phyloP scores from a whole-genome alignment of 371 early-diverging fungal genomes.

The Syncephalastrum sp. region DNA sequence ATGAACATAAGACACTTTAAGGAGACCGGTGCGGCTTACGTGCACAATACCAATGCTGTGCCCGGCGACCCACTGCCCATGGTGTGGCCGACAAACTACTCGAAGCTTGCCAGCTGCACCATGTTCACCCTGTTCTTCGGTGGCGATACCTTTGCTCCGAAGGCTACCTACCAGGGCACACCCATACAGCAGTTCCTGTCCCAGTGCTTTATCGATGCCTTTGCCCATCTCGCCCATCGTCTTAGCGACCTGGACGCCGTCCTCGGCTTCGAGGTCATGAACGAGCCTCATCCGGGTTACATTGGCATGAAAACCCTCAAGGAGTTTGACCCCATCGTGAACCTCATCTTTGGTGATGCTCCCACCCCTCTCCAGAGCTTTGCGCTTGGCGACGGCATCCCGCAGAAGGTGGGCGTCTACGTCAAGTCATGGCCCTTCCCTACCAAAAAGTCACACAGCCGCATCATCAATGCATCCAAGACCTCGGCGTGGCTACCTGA shows the following conservation, averaged over 20 bases:
- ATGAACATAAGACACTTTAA: constrained; percentile 69
- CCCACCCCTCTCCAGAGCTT: constrained; percentile 75
- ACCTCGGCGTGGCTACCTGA: constrained; percentile 63
- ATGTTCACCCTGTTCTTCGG: constrained; percentile 88
- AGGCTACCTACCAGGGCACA: constrained; percentile 44
- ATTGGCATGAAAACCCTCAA: constrained; percentile 63
- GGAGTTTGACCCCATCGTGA: constrained; percentile 63
- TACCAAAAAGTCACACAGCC: constrained; percentile 53
- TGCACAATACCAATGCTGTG: constrained; percentile 68
- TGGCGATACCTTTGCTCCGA: constrained; percentile 75
- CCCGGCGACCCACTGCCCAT: constrained; percentile 69
- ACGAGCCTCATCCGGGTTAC: constrained; percentile 82
- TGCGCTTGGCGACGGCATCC: constrained; percentile 65
- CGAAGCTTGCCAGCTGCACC: constrained; percentile 76
- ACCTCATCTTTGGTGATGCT: constrained; percentile 65
- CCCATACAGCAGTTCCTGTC: constrained; percentile 59
- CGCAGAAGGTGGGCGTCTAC: constrained; percentile 67
- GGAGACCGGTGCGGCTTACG: constrained; percentile 74
- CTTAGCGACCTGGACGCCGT: constrained; percentile 62
- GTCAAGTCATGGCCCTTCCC: constrained; percentile 78
- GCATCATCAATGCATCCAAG: constrained; percentile 54
- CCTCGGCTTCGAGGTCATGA: constrained; percentile 79
- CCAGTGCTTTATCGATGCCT: constrained; percentile 52
- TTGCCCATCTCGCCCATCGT: constrained; percentile 55
- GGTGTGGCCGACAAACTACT: constrained; percentile 86